Evolutionary conservation across 495 filamentous ascomycete species (phyloP).

Genomic region (Hypoxylon cercidicola): DNA sequence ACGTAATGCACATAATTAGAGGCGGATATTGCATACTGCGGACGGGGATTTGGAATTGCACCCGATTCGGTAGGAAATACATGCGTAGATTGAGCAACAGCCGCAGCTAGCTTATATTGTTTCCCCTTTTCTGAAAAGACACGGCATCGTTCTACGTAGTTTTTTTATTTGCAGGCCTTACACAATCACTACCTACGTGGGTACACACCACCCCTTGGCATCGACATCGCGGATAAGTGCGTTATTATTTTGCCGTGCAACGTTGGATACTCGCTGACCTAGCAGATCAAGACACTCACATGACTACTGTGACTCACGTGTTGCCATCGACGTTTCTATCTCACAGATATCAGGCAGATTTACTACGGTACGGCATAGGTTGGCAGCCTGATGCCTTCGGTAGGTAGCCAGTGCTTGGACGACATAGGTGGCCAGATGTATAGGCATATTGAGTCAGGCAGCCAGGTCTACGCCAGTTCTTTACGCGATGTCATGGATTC

Average conservation of each 20-base stretch:
- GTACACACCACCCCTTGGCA: background rate
- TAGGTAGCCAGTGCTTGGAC: slow-evolving; percentile 1
- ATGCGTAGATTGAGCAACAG: slow-evolving; percentile 10
- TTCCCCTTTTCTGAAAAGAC: too few relatives aligned
- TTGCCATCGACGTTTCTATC: too few relatives aligned
- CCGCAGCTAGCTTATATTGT: slow-evolving; percentile 12
- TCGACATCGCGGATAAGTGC: slow-evolving; percentile 15
- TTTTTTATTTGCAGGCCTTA: too few relatives aligned
- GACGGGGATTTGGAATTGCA: slow-evolving; percentile 22
- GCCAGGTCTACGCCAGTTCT: slow-evolving; percentile 5
- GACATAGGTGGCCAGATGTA: slow-evolving; percentile 2
- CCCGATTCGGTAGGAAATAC: slow-evolving; percentile 27
- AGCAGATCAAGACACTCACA: slow-evolving; percentile 33
- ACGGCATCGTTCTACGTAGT: too few relatives aligned
- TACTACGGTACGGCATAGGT: background rate
- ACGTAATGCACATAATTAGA: slow-evolving; percentile 30
- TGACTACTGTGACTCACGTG: slow-evolving; percentile 14
- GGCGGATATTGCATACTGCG: slow-evolving; percentile 20
- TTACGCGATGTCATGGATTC: slow-evolving; percentile 9
- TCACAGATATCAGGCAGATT: too few relatives aligned
- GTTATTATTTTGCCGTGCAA: slow-evolving; percentile 12
- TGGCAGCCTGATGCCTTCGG: slow-evolving; percentile 5
- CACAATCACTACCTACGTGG: background rate
- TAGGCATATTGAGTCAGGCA: background rate
- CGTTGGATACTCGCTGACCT: slow-evolving; percentile 20